Evolutionary conservation across 768 basidiomycete species (phyloP).

Genomic region (Amanita fuliginea): DNA sequence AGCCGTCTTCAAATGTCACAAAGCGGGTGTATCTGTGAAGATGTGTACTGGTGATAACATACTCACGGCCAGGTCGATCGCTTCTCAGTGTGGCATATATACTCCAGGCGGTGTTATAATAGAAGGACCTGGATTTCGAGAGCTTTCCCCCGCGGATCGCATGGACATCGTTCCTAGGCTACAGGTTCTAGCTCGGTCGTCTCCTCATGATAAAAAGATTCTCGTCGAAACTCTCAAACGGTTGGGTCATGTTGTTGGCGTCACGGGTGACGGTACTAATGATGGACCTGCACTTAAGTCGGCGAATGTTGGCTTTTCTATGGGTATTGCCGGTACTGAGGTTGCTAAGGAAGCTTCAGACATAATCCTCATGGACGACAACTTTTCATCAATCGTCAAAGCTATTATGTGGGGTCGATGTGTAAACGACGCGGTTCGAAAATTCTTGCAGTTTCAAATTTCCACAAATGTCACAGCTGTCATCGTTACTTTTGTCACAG

Average conservation of each 20-base stretch:
- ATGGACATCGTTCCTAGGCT: constrained; percentile 81
- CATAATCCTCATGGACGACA: constrained; percentile 97
- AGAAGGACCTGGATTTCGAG: constrained; percentile 92
- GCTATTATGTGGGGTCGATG: constrained; percentile 99
- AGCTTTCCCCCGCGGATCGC: constrained; percentile 58
- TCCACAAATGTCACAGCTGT: constrained; percentile 95
- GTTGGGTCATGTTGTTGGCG: constrained; percentile 86
- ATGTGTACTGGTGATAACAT: constrained; percentile 99
- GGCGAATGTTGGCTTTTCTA: constrained; percentile 94
- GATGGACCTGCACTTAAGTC: constrained; percentile 95
- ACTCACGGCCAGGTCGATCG: constrained; percentile 92
- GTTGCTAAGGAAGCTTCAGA: constrained; percentile 99
- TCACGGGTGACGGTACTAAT: constrained; percentile 97
- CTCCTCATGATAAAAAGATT: constrained; percentile 93
- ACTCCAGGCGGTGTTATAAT: constrained; percentile 91
- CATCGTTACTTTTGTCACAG: constrained; percentile 84
- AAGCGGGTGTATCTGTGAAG: constrained; percentile 87
- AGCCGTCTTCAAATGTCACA: constrained; percentile 79
- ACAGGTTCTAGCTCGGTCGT: constrained; percentile 95
- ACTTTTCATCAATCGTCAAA: constrained; percentile 91
- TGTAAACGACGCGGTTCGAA: constrained; percentile 95
- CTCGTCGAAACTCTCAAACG: constrained; percentile 81
- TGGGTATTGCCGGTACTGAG: constrained; percentile 95
- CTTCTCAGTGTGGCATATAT: constrained; percentile 92
- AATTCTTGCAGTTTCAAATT: constrained; percentile 95